Evolutionary conservation across 257 asterid species (phyloP), one percentile per base, ranked within the genome.

Genomic region (Fraxinus cuspidata): DNA sequence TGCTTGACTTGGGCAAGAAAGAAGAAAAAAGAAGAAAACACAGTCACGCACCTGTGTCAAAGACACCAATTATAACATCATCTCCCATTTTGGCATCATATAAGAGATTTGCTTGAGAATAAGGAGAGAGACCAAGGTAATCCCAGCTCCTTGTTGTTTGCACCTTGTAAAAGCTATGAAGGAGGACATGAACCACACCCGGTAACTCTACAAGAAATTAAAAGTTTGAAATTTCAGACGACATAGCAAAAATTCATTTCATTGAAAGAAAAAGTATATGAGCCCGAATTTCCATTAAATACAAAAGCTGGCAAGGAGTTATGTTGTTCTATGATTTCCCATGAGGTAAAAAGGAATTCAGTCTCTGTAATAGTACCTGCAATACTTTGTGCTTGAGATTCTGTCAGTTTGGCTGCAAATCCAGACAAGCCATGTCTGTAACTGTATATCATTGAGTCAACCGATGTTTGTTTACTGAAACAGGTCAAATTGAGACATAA

Each of bases 141-240:
- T 90, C 92, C 91, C 91, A 88, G 75, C 91, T 90, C 44, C 95
- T 80, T 7, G 92, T 90, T n/a, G 92, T 90, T 51, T 85, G 90
- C 47, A 84, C 75, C 82, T 84, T 79, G 84, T 88, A 83, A 0
- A 84, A 29, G 19, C 77, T 47, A 68, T 87, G 84, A 4, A 83
- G 92, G 18, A 84, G 70, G 23, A 90, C 88, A 15, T 77, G 56
- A 63, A 88, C 81, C 42, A 90, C 95, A 12, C 85, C 90, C 4
- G 88, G 87, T 34, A 76, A 84, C 70, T 81, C 95, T 90, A 80
- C 51, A 42, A 19, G 7, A 53, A 53, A 53, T 53, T 4, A 44
- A 15, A 44, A 15, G 53, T 3, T 44, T 15, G 5, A 44, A 44
- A 44, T 44, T 13, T 15, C n/a, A 44, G 53, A 44, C n/a, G 1